Base-by-base conservation (phyloP, 441 rosid species). In the Pelargonium australe region DNA sequence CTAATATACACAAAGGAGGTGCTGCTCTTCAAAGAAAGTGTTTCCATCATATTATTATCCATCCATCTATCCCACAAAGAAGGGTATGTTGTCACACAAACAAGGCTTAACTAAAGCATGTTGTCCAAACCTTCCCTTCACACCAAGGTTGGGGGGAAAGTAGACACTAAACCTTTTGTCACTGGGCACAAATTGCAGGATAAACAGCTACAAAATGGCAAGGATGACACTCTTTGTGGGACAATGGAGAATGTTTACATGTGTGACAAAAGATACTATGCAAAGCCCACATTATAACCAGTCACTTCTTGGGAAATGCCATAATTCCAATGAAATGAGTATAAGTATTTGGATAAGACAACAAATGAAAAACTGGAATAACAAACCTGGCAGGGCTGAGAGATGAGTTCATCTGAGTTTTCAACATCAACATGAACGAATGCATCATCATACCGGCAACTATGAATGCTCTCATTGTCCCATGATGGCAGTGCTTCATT, bases 301-400 rank as follows among this genome's bases (percentile, higher is more conserved):
- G 51, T 45, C 13, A 45, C 53, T 45, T 45, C 4, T 3, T 13
- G n/a, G n/a, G 12, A 11, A 9, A 51, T 53, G 20, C 20, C 16
- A 53, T n/a, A n/a, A n/a, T 19, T 53, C 60, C 2, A 53, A 53
- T 53, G 8, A 53, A 14, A n/a, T 51, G 17, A 51, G 17, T 53
- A 14, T 4, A 53, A 53, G 20, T 53, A 14, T 53, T 14, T 5
- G 20, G 60, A 16, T 53, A 8, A 53, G 12, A 6, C 60, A 53
- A 53, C 20, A 14, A 53, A n/a, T 4, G 9, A 53, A 53, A 51
- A 53, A 53, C 20, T 13, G 20, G 60, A 19, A 2, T 53, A 64
- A 23, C 66, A n/a, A 72, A 91, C 99, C 96, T 87, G 95, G 55
- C 95, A 91, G 70, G 99, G 99, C 76, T 86, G 92, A 74, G 96